These are phyloP conservation scores for Aspergillus biplanus DNA, from an alignment of 495 filamentous ascomycete genomes.

Conservation along the genomic window DNA sequence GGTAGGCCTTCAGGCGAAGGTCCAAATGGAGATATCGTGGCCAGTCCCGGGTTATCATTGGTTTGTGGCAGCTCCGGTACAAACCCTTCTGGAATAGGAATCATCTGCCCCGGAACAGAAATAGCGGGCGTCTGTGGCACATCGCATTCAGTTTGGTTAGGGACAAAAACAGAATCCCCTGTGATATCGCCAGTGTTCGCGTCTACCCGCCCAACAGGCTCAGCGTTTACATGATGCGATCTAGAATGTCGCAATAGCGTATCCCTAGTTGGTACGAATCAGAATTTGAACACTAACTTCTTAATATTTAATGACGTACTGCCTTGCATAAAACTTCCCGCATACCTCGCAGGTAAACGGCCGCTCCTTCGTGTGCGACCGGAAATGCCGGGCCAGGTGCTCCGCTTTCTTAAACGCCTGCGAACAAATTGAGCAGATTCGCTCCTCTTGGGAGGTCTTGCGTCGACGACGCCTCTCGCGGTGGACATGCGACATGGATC, in stretches of 20 bases:
- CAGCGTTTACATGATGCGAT: constrained; percentile 10
- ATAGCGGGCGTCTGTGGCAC: not conserved
- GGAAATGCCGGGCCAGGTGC: constrained; percentile 36
- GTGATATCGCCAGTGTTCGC: not conserved
- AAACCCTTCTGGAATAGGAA: not conserved
- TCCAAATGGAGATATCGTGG: not conserved
- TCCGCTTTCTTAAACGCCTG: constrained; percentile 37
- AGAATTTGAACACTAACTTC: not conserved
- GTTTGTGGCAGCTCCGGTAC: not conserved
- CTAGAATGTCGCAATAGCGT: constrained; percentile 30
- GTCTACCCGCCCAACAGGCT: not conserved
- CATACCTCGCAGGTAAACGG: constrained; percentile 36
- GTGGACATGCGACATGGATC: constrained; percentile 9
- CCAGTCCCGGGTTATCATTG: not conserved
- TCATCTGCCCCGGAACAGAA: not conserved
- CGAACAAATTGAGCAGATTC: constrained; percentile 30
- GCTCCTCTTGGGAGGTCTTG: constrained; percentile 22
- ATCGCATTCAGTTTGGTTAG: not conserved
- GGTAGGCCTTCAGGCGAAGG: not conserved
- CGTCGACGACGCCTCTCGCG: constrained; percentile 10
- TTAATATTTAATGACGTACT: constrained; percentile 20
- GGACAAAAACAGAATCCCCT: not conserved
- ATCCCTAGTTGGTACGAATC: constrained; percentile 19
- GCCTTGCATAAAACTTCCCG: constrained; percentile 31
- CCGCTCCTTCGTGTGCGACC: constrained; percentile 40